phyloP scores from a whole-genome alignment of 495 filamentous ascomycete genomes.

The Parachaetomium inaequale region DNA sequence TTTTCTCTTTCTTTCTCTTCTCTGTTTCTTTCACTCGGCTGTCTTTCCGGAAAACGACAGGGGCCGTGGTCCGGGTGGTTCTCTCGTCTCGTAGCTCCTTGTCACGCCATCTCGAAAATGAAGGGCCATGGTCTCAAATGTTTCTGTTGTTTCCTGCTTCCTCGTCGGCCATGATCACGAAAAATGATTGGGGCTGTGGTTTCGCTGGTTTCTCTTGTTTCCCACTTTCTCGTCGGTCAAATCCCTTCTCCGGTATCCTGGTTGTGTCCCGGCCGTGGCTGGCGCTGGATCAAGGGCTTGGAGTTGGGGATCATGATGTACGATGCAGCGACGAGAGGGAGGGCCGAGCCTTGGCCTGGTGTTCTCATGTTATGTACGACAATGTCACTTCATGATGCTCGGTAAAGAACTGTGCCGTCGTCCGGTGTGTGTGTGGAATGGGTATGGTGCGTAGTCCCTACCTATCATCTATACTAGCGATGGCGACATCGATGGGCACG shows the following conservation, averaged over 20 bases:
- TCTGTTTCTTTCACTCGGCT: neutral
- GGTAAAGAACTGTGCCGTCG: too few relatives aligned
- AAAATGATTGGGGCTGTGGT: neutral
- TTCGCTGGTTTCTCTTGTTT: neutral
- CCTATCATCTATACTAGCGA: too few relatives aligned
- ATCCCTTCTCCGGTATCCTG: neutral
- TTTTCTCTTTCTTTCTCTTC: neutral
- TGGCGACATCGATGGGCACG: too few relatives aligned
- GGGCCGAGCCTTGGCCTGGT: neutral
- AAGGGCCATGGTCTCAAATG: too few relatives aligned
- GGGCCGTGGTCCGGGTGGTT: too few relatives aligned
- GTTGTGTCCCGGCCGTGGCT: neutral
- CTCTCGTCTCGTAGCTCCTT: too few relatives aligned
- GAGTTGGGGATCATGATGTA: conserved; percentile 4
- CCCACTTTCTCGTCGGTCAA: neutral
- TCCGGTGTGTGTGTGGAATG: too few relatives aligned
- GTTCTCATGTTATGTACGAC: neutral
- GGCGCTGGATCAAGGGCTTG: neutral
- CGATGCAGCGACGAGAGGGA: neutral
- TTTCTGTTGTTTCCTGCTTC: too few relatives aligned
- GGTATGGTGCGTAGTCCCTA: too few relatives aligned
- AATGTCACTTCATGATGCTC: neutral
- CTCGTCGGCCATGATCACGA: too few relatives aligned
- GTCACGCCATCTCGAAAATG: too few relatives aligned
- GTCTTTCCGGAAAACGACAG: neutral